phyloP scores from a whole-genome alignment of 2,329 filamentous ascomycete genomes.

The Harringtonia lauricola region DNA sequence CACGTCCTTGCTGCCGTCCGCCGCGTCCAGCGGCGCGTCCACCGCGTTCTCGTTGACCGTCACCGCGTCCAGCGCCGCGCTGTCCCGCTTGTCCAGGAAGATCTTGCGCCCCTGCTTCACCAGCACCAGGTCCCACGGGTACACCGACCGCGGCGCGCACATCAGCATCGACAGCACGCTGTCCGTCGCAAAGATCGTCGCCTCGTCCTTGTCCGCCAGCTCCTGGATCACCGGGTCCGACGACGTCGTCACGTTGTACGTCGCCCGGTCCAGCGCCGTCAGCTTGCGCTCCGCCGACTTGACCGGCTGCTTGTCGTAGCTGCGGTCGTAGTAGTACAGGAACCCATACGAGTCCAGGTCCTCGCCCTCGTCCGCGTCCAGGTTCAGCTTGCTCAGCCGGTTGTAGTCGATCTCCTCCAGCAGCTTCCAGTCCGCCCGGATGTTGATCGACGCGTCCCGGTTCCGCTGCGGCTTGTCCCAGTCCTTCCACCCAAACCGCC shows the following conservation, averaged over 20 bases:
- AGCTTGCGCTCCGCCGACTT: conserved; percentile 83
- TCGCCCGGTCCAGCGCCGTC: conserved; percentile 79
- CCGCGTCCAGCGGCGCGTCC: conserved; percentile 83
- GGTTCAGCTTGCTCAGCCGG: conserved; percentile 86
- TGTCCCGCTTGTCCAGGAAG: conserved; percentile 97
- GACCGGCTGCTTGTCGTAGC: conserved; percentile 86
- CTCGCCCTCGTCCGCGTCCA: conserved; percentile 89
- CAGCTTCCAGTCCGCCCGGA: conserved; percentile 91
- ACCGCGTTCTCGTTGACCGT: conserved; percentile 98
- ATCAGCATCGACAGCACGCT: conserved; percentile 98
- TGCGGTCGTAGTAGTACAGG: conserved; percentile 95
- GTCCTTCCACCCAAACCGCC: conserved; percentile 96
- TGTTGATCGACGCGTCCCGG: conserved; percentile 89
- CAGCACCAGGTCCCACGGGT: conserved; percentile 97
- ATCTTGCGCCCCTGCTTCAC: conserved; percentile 89
- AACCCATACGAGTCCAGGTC: conserved; percentile 94
- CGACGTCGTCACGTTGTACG: conserved; percentile 96
- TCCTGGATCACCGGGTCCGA: conserved; percentile 96
- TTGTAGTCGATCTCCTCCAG: conserved; percentile 98
- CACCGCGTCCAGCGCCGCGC: conserved; percentile 89
- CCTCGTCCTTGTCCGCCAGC: conserved; percentile 89
- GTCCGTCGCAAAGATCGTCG: conserved; percentile 92
- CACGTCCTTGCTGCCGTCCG: conserved; percentile 84
- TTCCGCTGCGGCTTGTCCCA: conserved; percentile 97
- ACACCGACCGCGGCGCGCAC: conserved; percentile 93